Evolutionary conservation across 768 basidiomycete genomes (phyloP).

Genomic region (Lyophyllum decastes): DNA sequence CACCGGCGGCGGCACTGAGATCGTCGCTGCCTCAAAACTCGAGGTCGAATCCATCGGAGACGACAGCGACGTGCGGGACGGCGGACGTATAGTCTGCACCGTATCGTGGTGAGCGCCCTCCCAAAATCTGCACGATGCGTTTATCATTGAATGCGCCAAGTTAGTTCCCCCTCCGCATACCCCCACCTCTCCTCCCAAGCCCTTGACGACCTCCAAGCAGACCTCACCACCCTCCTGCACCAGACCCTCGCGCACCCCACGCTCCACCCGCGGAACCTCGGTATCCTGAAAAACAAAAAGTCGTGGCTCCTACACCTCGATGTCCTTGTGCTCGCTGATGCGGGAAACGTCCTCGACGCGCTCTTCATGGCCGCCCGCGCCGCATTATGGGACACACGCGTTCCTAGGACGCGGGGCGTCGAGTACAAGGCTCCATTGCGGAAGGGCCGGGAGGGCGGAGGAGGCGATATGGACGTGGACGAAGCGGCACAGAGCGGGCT

Average conservation of each 20-base stretch:
- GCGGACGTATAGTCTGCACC: constrained; percentile 63
- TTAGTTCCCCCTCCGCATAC: constrained; percentile 81
- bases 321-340: constrained; percentile 69
- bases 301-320: constrained; percentile 80
- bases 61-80: constrained; percentile 45
- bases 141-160: constrained; percentile 28
- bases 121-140: background rate
- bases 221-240: constrained; percentile 64
- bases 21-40: constrained; percentile 76
- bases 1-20: constrained; percentile 70
- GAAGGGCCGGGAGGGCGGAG: constrained; percentile 17
- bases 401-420: constrained; percentile 71
- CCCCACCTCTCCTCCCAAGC: constrained; percentile 62
- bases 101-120: constrained; percentile 70
- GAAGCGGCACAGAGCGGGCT: constrained; percentile 51
- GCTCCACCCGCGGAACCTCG: constrained; percentile 65
- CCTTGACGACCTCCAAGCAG: constrained; percentile 77
- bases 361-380: constrained; percentile 79
- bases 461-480: constrained; percentile 61
- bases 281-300: constrained; percentile 59
- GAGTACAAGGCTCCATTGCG: constrained; percentile 57
- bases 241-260: constrained; percentile 68
- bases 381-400: constrained; percentile 79
- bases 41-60: constrained; percentile 67
- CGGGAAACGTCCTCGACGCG: constrained; percentile 76